Base-by-base conservation (phyloP, 805 yeast genomes). In the Hyphopichia homilentoma region DNA sequence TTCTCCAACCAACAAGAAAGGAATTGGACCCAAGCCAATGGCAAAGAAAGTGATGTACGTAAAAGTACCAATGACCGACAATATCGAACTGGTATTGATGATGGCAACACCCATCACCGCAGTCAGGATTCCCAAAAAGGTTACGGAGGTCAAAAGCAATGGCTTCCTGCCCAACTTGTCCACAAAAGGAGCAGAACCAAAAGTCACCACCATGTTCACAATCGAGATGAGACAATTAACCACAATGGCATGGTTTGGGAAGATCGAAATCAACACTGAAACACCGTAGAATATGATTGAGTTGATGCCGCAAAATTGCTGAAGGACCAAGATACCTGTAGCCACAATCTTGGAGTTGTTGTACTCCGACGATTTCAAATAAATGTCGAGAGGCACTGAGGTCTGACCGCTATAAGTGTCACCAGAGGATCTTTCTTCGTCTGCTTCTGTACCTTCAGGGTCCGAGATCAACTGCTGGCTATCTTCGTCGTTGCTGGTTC, bases 261-360 rank as follows among this genome's bases (percentile, higher is more conserved):
- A 71, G 4, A 84, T 61, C 6, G 75, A 63, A n/a, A 80, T 68
- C 32, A 93, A 65, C 1, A 90, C 84, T 9, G 85, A 76, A 4
- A 90, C 96, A 4, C 98, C 98, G 55, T 90, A 93, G 53, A 90
- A 86, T 14, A 93, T 78, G 38, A 93, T 87, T 2, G 96, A 79
- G 56, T 93, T 93, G 52, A 93, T 85, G 21, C 98, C 98, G 46
- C 87, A 79, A 36, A 90, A 76, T 56, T 93, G 98, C 61, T 93
- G 98, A 12, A 89, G 81, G 14, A 81, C 62, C 68, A 89, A 74
- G 12, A 87, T 70, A 2, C 82, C 76, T 0, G 88, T 76, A 7
- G 88, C 84, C 1, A 80, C 82, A 13, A 73, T 47, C 29, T 80
- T 66, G 4, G 93, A 79, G 32, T 73, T 74, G 21, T 61, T 54